Conservation (phyloP, 371 early-diverging fungal genomes). For the Mortierella sp. region DNA sequence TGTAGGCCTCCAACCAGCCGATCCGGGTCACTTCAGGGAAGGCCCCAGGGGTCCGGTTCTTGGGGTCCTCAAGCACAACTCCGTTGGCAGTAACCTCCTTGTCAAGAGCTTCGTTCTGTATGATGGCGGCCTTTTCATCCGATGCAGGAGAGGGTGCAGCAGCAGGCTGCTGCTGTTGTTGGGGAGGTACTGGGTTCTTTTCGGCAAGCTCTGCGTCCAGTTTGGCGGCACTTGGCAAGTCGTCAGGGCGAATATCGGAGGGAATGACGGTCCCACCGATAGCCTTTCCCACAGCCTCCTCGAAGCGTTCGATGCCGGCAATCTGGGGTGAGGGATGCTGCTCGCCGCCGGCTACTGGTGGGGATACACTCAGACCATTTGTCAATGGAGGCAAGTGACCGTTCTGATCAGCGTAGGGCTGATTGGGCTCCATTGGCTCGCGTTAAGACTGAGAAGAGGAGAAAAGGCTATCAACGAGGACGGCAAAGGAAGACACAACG, state of each 20-base stretch:
- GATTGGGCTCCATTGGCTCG: conserved; percentile 40
- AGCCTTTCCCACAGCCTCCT: conserved; percentile 45
- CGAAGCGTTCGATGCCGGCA: conserved; percentile 32
- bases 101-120: conserved; percentile 5
- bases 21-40: conserved; percentile 37
- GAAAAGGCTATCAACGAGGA: not conserved
- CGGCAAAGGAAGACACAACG: not conserved
- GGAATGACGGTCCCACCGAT: conserved; percentile 51
- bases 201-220: conserved; percentile 28
- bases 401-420: conserved; percentile 27
- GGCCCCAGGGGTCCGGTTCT: conserved; percentile 34
- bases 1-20: conserved; percentile 53
- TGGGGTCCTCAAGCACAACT: conserved; percentile 7
- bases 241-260: conserved; percentile 40
- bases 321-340: conserved; percentile 23
- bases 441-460: conserved; percentile 6
- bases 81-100: conserved; percentile 13
- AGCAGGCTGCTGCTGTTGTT: conserved; percentile 12
- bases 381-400: not conserved
- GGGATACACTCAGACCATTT: conserved; percentile 18
- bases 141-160: conserved; percentile 14
- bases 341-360: conserved; percentile 25
- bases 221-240: conserved; percentile 30
- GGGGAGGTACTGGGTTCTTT: conserved; percentile 2
- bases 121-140: conserved; percentile 1